These are phyloP conservation scores for Leonotis leonurus DNA, from an alignment of 257 asterid genomes.

Conservation along the genomic window DNA sequence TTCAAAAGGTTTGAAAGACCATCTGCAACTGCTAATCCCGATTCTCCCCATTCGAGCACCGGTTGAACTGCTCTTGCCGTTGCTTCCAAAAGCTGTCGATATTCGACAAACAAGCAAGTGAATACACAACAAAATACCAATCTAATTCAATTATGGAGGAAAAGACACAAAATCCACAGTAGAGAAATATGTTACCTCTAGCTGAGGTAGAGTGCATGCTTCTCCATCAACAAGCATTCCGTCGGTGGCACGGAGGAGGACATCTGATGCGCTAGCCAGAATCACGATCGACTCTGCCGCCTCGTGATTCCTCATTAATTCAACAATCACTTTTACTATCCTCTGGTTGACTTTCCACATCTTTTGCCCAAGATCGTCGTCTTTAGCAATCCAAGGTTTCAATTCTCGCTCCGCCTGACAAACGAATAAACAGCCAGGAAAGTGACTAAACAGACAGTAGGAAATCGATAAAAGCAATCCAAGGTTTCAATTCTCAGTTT, in stretches of 20 bases:
- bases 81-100: conserved; percentile 75
- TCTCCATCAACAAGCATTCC: conserved; percentile 99
- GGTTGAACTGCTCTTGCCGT: conserved; percentile 93
- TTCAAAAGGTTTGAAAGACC: conserved; percentile 84
- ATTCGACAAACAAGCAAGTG: conserved; percentile 15
- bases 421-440: conserved; percentile 25
- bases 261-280: conserved; percentile 85
- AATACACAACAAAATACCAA: no score
- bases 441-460: conserved; percentile 36
- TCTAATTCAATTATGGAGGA: no score
- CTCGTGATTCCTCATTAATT: conserved; percentile 89
- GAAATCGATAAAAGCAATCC: neutral
- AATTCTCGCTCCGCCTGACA: conserved; percentile 96
- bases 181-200: conserved; percentile 55
- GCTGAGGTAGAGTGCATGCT: conserved; percentile 98
- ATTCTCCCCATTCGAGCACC: conserved; percentile 90
- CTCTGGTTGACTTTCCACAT: conserved; percentile 94
- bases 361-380: conserved; percentile 84
- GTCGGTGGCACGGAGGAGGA: conserved; percentile 94
- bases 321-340: conserved; percentile 83
- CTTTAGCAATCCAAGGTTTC: conserved; percentile 95
- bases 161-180: neutral
- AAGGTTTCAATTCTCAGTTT: no score
- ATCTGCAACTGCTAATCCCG: conserved; percentile 84
- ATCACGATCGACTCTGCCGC: conserved; percentile 80